Percentiles rank a stretch among this genome's conserved stretches.
These are phyloP conservation scores for Lyophyllum shimeji DNA, from an alignment of 768 basidiomycete genomes.

Conservation along the genomic window DNA sequence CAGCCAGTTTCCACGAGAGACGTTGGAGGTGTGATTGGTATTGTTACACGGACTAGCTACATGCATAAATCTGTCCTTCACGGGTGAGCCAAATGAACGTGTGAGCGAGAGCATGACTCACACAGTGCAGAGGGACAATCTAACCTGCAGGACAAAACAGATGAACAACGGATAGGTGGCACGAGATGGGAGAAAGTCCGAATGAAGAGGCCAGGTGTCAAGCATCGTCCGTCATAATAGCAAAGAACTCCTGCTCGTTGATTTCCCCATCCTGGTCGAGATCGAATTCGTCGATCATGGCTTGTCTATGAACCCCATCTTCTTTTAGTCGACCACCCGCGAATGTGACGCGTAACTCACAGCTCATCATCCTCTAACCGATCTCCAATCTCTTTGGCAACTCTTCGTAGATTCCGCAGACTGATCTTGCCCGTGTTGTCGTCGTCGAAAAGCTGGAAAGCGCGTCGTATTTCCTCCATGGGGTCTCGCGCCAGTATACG, in stretches of 20 bases:
- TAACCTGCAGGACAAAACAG: slow-evolving; percentile 7
- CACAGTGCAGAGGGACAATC: slow-evolving; percentile 5
- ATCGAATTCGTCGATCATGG: slow-evolving; percentile 99
- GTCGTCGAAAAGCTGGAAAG: slow-evolving; percentile 96
- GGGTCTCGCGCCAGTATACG: slow-evolving; percentile 93
- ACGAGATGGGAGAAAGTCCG: slow-evolving; percentile 7
- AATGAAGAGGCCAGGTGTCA: slow-evolving; percentile 26
- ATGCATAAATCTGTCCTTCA: slow-evolving; percentile 4
- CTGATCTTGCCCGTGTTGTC: slow-evolving; percentile 95
- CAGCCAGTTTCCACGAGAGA: neutral
- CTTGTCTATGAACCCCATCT: slow-evolving; percentile 61
- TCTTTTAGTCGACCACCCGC: neutral
- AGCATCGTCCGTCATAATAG: slow-evolving; percentile 94
- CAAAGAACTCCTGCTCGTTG: slow-evolving; percentile 93
- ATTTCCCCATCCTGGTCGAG: slow-evolving; percentile 98
- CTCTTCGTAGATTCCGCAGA: slow-evolving; percentile 84
- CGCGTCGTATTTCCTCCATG: slow-evolving; percentile 92
- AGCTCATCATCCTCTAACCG: slow-evolving; percentile 93
- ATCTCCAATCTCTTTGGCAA: slow-evolving; percentile 97
- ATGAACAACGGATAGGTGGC: neutral
- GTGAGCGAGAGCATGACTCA: slow-evolving; percentile 1
- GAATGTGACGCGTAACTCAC: slow-evolving; percentile 50
- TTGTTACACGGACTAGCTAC: slow-evolving; percentile 13
- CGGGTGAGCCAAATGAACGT: neutral
- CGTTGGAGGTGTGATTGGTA: neutral